phyloP scores from a whole-genome alignment of 73 alveolate genomes.

The Stentor coeruleus region DNA sequence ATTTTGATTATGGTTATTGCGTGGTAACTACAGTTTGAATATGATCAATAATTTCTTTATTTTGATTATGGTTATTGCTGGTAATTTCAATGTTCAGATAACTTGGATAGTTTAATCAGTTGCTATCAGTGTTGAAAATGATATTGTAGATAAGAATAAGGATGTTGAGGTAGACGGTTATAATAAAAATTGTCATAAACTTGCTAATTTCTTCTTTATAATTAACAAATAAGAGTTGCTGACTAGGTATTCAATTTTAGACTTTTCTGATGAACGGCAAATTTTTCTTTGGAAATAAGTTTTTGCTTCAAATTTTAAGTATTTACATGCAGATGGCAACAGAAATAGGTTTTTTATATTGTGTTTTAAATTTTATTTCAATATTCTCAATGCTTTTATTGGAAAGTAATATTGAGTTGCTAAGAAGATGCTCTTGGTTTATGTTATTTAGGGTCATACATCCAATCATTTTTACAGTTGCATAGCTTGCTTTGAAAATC shows the following conservation, averaged over 20 bases:
- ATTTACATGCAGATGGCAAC: not conserved
- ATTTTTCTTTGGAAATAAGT: conserved; percentile 38
- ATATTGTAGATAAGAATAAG: conserved; percentile 39
- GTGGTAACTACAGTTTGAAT: conserved; percentile 29
- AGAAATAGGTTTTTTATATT: not conserved
- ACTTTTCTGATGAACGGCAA: conserved; percentile 43
- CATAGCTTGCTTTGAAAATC: not conserved
- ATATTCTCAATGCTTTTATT: not conserved
- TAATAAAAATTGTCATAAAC: conserved; percentile 43
- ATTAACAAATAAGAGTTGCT: conserved; percentile 33
- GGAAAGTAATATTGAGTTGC: not conserved
- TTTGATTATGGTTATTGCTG: not conserved
- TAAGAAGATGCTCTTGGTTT: not conserved
- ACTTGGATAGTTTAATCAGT: not conserved
- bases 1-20: not conserved
- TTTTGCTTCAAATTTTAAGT: not conserved
- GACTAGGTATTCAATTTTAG: conserved; percentile 41
- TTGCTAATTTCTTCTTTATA: conserved; percentile 41
- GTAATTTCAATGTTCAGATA: conserved; percentile 31
- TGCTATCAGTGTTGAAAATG: not conserved
- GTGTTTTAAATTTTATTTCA: conserved; percentile 12
- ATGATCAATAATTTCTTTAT: conserved; percentile 26
- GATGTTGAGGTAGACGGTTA: conserved; percentile 38
- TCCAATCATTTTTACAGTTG: not conserved
- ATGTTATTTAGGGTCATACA: not conserved